A percentile compares a stretch with the other conserved stretches of the same genome.
These are phyloP conservation scores for Exophiala bonariae DNA, from an alignment of 2,329 filamentous ascomycete species.

Conservation along the genomic window DNA sequence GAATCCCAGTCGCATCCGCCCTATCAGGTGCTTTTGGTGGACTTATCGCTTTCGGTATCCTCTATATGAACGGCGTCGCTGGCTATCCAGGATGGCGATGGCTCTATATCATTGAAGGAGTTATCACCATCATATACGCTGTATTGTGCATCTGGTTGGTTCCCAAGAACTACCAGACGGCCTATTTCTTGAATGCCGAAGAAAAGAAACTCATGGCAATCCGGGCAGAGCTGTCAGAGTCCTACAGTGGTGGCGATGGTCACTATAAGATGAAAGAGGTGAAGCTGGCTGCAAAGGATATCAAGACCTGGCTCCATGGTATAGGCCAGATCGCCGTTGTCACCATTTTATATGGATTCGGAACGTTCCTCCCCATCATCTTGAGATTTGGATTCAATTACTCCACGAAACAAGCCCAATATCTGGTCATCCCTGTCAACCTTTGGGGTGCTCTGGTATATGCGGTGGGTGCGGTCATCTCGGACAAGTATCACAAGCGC, in stretches of 20 bases:
- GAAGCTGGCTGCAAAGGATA: constrained; percentile 32
- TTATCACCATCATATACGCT: constrained; percentile 32
- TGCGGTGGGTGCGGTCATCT: constrained; percentile 31
- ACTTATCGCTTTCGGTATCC: constrained; percentile 25
- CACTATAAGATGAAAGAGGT: constrained; percentile 32
- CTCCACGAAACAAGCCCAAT: constrained; percentile 41
- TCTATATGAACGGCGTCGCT: constrained; percentile 51
- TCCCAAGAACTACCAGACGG: constrained; percentile 34
- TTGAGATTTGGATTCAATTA: constrained; percentile 52
- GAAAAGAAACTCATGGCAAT: constrained; percentile 36
- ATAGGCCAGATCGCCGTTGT: constrained; percentile 37
- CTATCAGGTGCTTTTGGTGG: constrained; percentile 25
- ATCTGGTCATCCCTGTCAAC: constrained; percentile 38
- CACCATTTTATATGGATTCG: constrained; percentile 42
- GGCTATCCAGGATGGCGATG: constrained; percentile 49
- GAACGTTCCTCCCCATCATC: constrained; percentile 59
- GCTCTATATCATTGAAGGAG: constrained; percentile 36
- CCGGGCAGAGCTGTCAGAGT: constrained; percentile 33
- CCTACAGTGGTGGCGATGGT: constrained; percentile 28
- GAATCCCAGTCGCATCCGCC: constrained; percentile 17
- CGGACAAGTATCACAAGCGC: constrained; percentile 33
- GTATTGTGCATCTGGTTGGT: constrained; percentile 30
- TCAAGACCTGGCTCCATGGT: constrained; percentile 33
- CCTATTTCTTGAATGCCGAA: constrained; percentile 32
- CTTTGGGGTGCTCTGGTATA: constrained; percentile 34